Conservation (phyloP, 2,329 filamentous ascomycete species). For the Ophiostoma ulmi region DNA sequence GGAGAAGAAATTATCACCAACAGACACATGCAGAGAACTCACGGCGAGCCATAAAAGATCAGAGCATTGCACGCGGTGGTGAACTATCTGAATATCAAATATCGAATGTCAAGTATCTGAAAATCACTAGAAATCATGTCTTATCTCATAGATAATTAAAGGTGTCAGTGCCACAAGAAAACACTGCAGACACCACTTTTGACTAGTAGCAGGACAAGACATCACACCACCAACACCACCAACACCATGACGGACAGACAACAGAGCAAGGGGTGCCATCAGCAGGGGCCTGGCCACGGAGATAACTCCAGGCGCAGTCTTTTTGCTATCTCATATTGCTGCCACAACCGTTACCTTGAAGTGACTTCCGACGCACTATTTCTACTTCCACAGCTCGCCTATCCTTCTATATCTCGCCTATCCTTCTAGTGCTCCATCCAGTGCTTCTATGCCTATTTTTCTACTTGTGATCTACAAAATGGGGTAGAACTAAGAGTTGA, state of each 20-base stretch:
- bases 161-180: too few species aligned
- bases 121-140: too few species aligned
- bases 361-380: not conserved
- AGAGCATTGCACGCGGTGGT: not conserved
- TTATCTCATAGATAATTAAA: too few species aligned
- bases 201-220: too few species aligned
- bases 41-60: not conserved
- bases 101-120: too few species aligned
- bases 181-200: too few species aligned
- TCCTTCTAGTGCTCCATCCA: not conserved
- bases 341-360: not conserved
- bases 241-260: not conserved
- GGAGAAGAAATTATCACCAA: not conserved
- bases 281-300: not conserved
- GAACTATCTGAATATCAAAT: too few species aligned
- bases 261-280: not conserved
- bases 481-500: not conserved
- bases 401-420: not conserved
- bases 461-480: not conserved
- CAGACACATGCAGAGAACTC: not conserved
- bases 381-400: not conserved
- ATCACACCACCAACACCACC: not conserved
- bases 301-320: not conserved
- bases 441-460: not conserved
- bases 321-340: not conserved